phyloP scores from a whole-genome alignment of 371 early-diverging fungal genomes.

The Mucor lusitanicus region DNA sequence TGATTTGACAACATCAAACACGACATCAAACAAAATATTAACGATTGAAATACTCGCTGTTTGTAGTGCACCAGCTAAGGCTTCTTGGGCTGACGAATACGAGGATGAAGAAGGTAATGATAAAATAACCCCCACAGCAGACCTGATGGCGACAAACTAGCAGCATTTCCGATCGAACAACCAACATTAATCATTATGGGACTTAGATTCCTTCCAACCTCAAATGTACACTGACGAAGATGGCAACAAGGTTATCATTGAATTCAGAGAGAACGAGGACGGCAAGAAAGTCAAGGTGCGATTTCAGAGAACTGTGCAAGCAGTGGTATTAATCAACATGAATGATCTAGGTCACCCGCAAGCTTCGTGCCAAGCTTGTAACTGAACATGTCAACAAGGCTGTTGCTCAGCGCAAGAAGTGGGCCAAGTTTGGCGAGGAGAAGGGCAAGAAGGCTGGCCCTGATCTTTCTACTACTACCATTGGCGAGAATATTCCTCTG shows the following conservation, averaged over 20 bases:
- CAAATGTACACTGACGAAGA: conserved; percentile 75
- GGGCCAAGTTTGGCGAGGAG: conserved; percentile 85
- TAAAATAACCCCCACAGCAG: not conserved
- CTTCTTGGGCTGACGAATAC: conserved; percentile 76
- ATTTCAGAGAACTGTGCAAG: not conserved
- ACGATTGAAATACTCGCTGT: not conserved
- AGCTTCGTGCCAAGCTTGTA: conserved; percentile 78
- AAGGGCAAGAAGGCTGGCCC: conserved; percentile 78
- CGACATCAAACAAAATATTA: not conserved
- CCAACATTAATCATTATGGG: not conserved
- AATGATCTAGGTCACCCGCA: conserved; percentile 68
- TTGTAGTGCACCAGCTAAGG: conserved; percentile 32
- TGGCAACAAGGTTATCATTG: conserved; percentile 82
- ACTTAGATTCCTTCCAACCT: conserved; percentile 50
- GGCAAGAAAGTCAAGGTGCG: conserved; percentile 86
- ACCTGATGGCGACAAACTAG: not conserved
- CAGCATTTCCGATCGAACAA: not conserved
- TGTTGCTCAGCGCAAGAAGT: conserved; percentile 89
- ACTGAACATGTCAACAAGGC: conserved; percentile 86
- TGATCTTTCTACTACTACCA: conserved; percentile 85
- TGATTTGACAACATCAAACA: not conserved
- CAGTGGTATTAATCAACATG: not conserved
- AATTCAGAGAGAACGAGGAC: conserved; percentile 82
- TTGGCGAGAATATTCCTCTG: conserved; percentile 88
- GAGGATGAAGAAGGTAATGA: conserved; percentile 59